Percentiles rank a stretch among this genome's conserved stretches.
Evolutionary conservation across 2,329 filamentous ascomycete species (phyloP).

Genomic region (Penicillium freii): DNA sequence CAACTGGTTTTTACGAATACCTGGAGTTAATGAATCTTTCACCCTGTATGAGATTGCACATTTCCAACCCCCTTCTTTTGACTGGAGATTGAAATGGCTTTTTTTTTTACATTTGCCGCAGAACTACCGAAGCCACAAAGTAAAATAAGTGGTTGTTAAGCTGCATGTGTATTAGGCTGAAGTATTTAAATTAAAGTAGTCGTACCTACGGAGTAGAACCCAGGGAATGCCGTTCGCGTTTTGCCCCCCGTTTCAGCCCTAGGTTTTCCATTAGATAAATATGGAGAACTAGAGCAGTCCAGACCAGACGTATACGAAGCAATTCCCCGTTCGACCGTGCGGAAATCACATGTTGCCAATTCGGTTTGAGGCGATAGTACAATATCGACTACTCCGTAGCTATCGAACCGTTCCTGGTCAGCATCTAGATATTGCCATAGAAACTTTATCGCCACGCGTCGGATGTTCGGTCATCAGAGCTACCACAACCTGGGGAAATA

Average conservation of each 20-base stretch:
- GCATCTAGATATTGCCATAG: neutral
- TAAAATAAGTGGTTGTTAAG: neutral
- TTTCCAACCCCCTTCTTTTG: neutral
- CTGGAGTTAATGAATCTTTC: too few species aligned
- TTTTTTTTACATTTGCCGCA: neutral
- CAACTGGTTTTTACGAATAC: too few species aligned
- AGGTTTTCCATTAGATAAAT: neutral
- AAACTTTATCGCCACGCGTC: conserved; percentile 13
- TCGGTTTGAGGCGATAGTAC: neutral
- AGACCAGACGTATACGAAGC: neutral
- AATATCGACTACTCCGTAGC: neutral
- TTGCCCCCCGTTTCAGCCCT: neutral
- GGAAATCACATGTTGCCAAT: conserved; percentile 5
- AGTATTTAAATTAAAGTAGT: neutral
- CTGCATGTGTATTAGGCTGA: neutral
- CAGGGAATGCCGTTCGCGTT: neutral
- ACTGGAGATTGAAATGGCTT: neutral
- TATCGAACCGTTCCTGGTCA: neutral
- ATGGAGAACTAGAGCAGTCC: neutral
- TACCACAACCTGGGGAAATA: neutral
- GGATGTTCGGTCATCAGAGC: conserved; percentile 7
- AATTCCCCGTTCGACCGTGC: neutral
- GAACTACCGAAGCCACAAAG: conserved; percentile 1
- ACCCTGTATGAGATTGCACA: neutral
- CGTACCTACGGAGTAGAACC: neutral